Conservation (phyloP, 2,329 filamentous ascomycete genomes). For the Escovopsis weberi region DNA sequence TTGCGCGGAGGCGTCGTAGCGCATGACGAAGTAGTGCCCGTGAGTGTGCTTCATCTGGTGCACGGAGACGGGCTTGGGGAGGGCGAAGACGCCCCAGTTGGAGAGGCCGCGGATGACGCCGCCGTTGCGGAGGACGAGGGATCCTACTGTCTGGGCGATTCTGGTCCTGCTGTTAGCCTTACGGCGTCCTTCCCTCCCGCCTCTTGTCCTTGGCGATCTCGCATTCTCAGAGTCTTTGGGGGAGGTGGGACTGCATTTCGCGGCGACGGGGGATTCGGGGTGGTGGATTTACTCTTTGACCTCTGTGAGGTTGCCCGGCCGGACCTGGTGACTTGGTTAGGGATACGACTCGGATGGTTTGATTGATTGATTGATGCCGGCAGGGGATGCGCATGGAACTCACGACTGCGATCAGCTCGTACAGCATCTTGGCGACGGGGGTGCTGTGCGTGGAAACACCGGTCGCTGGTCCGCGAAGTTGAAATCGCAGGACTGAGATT, state of each 20-base stretch:
- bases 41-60: conserved; percentile 72
- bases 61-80: conserved; percentile 64
- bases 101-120: conserved; percentile 84
- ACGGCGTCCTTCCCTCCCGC: no score
- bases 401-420: conserved; percentile 94
- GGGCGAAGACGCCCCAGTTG: conserved; percentile 89
- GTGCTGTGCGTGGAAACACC: conserved; percentile 11
- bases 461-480: not conserved
- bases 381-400: conserved; percentile 18
- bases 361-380: not conserved
- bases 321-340: conserved; percentile 47
- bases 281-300: conserved; percentile 70
- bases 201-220: no score
- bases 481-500: conserved; percentile 5
- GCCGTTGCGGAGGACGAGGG: conserved; percentile 64
- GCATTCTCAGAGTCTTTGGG: not conserved
- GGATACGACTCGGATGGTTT: not conserved
- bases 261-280: not conserved
- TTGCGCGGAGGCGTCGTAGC: conserved; percentile 66
- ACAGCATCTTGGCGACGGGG: conserved; percentile 56
- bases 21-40: conserved; percentile 96
- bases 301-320: conserved; percentile 76
- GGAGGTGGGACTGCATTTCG: not conserved
- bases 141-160: conserved; percentile 76
- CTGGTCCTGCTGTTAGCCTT: conserved; percentile 27